Conservation (phyloP, 352 stramenopile genomes). For the Phytophthora syringae region DNA sequence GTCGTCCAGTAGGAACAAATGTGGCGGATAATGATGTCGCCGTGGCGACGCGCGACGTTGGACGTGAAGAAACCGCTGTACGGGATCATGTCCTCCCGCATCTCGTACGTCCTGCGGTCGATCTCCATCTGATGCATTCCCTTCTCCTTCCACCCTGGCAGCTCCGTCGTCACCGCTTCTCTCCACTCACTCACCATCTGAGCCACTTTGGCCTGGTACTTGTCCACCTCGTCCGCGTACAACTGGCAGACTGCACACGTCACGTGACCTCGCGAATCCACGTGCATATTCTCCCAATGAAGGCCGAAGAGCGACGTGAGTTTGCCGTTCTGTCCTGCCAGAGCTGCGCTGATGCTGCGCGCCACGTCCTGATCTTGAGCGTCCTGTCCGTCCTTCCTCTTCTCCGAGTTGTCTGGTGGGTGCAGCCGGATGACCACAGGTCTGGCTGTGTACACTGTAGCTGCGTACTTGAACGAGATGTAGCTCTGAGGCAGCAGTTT, state of each 20-base stretch:
- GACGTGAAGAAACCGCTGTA: constrained; percentile 64
- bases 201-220: constrained; percentile 53
- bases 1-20: constrained; percentile 56
- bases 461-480: constrained; percentile 67
- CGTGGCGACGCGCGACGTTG: constrained; percentile 57
- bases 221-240: constrained; percentile 53
- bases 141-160: constrained; percentile 53
- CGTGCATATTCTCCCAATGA: constrained; percentile 68
- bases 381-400: constrained; percentile 10
- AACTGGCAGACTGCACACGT: constrained; percentile 46
- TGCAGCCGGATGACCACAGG: constrained; percentile 55
- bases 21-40: constrained; percentile 65
- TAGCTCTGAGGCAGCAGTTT: constrained; percentile 63
- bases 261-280: constrained; percentile 38
- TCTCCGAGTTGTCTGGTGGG: constrained; percentile 21
- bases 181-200: constrained; percentile 54
- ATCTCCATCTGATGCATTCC: constrained; percentile 71
- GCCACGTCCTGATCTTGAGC: constrained; percentile 29
- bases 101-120: constrained; percentile 61
- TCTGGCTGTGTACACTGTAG: constrained; percentile 57
- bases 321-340: constrained; percentile 38
- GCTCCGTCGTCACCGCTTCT: constrained; percentile 36
- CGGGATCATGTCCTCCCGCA: constrained; percentile 66
- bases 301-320: constrained; percentile 62
- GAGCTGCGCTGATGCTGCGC: constrained; percentile 29